Evolutionary conservation across 495 filamentous ascomycete genomes (phyloP), one percentile per base, ranked within the genome.

Genomic region (Parathielavia hyrcaniae): DNA sequence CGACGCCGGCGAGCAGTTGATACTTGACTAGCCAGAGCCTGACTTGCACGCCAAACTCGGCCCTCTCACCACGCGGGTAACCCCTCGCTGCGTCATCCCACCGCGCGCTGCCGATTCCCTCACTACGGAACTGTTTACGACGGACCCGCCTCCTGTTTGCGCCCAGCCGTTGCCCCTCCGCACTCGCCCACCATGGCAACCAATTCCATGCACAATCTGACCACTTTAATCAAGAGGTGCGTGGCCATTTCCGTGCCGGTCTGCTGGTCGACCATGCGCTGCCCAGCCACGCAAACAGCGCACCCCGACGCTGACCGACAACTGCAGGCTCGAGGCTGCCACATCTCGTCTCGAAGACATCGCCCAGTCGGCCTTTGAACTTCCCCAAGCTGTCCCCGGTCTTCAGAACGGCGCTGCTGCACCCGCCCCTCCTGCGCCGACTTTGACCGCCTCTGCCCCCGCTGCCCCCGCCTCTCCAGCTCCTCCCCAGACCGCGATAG

Each of bases 211-310:
- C 85, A 97, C 78, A 97, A 97, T 70, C 75, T 98, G 59, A 93
- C 90, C 44, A 97, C 93, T 53, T 81, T 98, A 64, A 96, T 98
- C 79, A 98, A 98, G 82, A 84, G 93, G 93, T 97, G 81, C 65
- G 82, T 57, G 17, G 30, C 26, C 30, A 34, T 4, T 2, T 22
- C 22, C 2, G 10, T 19, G 12, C 20, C 50, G 26, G 5, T 30
- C 52, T 20, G 35, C 39, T 19, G 40, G 30, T 47, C 16, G 11
- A 9, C 35, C 17, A 17, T 34, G 38, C 51, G 22, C 12, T 13
- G 32, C 23, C 53, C 47, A 10, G 13, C 19, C 32, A 30, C 53
- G 53, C 41, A 55, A 46, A 11, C 43, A 38, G 4, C 30, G 6
- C 19, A 2, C 5, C 19, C 47, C 20, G 45, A 32, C 34, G 50